Percentiles rank a stretch among this genome's conserved stretches.
phyloP scores from a whole-genome alignment of 352 stramenopile genomes.

The Globisporangium solare region DNA sequence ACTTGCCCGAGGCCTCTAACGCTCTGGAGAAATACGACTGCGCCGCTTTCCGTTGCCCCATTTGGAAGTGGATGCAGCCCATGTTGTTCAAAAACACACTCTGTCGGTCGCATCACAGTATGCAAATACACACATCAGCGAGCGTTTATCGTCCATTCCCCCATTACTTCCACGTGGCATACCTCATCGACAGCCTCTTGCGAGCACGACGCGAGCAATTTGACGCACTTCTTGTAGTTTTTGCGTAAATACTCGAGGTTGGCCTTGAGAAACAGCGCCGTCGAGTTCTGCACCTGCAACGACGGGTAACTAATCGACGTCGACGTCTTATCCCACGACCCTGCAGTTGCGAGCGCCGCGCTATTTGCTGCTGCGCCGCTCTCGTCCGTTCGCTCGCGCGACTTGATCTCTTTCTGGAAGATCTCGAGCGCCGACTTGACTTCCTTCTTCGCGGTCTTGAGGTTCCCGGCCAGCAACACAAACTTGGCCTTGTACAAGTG shows the following conservation, averaged over 20 bases:
- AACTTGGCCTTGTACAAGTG: constrained; percentile 92
- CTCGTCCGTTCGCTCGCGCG: constrained; percentile 26
- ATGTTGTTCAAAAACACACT: constrained; percentile 89
- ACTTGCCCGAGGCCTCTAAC: constrained; percentile 58
- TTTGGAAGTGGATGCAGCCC: constrained; percentile 91
- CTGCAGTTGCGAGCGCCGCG: constrained; percentile 7
- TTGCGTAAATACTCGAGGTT: constrained; percentile 93
- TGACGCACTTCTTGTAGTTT: constrained; percentile 94
- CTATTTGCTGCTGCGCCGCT: constrained; percentile 1
- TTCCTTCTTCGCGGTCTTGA: constrained; percentile 91
- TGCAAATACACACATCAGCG: neutral
- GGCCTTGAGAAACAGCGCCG: constrained; percentile 89
- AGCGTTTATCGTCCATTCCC: too few species aligned
- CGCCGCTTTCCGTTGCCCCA: constrained; percentile 86
- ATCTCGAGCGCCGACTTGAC: constrained; percentile 91
- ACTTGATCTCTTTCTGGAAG: constrained; percentile 91
- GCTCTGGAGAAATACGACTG: constrained; percentile 90
- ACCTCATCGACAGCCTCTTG: constrained; percentile 79
- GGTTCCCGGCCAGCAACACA: constrained; percentile 80
- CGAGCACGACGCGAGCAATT: constrained; percentile 88
- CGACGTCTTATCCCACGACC: constrained; percentile 60
- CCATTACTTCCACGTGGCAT: constrained; percentile 1
- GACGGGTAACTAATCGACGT: constrained; percentile 72
- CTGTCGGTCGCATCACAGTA: constrained; percentile 18
- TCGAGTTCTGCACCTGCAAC: constrained; percentile 83